Evolutionary conservation across 805 yeast genomes (phyloP), one percentile per base, ranked within the genome.

Genomic region (Yamadazyma sp.): DNA sequence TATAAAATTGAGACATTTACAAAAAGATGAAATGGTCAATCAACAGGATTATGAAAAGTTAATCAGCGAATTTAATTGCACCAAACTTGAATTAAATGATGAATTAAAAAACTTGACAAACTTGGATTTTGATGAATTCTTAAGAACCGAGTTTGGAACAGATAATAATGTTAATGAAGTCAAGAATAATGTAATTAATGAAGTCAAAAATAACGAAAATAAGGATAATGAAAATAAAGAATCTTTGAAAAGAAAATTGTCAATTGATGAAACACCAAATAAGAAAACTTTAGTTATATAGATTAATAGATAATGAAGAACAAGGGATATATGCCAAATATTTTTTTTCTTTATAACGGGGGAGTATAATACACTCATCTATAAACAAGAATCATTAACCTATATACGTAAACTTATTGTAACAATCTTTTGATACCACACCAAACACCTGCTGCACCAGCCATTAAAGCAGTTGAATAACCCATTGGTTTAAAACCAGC

Each of bases 361-460:
- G 5, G 29, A 23, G 12, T 16, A 31, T 31, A 13, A 31, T 31
- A 31, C 34, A 31, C 23, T 31, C 22, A 18, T 36, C 47, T 43
- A 43, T 44, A 40, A 27, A 44, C 48, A 44, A 40, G 45, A 40
- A 20, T 36, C 26, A 23, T 40, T 18, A 31, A 36, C 30, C 21
- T 18, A 30, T 24, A 5, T 19, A 7, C 28, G 12, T n/a, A n/a
- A n/a, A n/a, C n/a, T 36, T 40, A 46, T 38, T 47, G 48, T 38
- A 56, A 53, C 3, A 50, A 43, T 38, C 58, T 60, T 68, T 91
- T 91, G 53, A 83, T 55, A 31, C 83, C 91, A 69, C 95, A 82
- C 98, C 98, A 91, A 23, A 78, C 79, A 44, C 84, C 96, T 35
- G 97, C 95, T 43, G 84, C 95, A 45, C 78, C 76, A n/a, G 95